Evolutionary conservation across 179 eudicot species (phyloP).

Genomic region (Sideroxylon spinosum): DNA sequence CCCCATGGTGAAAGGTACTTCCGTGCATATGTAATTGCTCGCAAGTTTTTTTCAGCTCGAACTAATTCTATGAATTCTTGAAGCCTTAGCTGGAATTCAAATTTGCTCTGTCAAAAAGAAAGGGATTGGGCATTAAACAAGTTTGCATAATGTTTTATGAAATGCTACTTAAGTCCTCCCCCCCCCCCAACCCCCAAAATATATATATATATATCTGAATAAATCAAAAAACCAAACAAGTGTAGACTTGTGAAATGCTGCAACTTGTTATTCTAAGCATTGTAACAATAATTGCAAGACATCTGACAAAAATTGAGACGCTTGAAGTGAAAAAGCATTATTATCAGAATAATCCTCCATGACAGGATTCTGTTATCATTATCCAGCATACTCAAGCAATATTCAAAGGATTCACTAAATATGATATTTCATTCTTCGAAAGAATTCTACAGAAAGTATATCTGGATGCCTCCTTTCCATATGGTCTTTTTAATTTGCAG

Average conservation of each 20-base stretch:
- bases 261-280: not conserved
- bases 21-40: conserved; percentile 79
- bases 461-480: not conserved
- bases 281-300: not conserved
- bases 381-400: not conserved
- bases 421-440: not conserved
- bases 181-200: no score
- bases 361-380: not conserved
- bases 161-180: no score
- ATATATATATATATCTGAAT: no score
- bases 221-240: no score
- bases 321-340: no score
- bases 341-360: not conserved
- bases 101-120: conserved; percentile 64
- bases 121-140: conserved; percentile 12
- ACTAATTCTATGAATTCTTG: conserved; percentile 97
- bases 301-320: not conserved
- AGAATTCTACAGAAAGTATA: not conserved
- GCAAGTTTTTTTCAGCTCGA: conserved; percentile 64
- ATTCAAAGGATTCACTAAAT: not conserved
- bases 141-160: conserved; percentile 4
- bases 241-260: not conserved
- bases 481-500: not conserved
- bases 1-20: conserved; percentile 94
- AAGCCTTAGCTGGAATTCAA: conserved; percentile 93